phyloP scores from a whole-genome alignment of 805 yeast species.

The Candida railenensis region DNA sequence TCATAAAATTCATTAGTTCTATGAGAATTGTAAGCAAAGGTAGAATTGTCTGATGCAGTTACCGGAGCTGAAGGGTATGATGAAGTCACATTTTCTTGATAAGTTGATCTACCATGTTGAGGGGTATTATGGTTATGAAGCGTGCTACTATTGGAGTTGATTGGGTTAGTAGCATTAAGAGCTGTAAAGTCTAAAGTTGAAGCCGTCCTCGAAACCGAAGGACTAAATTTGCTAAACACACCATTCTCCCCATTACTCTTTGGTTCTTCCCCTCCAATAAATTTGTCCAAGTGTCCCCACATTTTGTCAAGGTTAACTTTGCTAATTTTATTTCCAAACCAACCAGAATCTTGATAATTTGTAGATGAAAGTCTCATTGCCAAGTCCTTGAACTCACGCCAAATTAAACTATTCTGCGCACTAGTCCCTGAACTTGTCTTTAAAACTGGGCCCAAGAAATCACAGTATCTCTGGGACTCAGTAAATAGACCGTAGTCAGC shows the following conservation, averaged over 20 bases:
- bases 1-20: not conserved
- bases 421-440: constrained; percentile 12
- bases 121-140: constrained; percentile 8
- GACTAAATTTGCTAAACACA: constrained; percentile 70
- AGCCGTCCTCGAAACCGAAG: constrained; percentile 59
- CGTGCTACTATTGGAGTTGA: not conserved
- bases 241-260: constrained; percentile 44
- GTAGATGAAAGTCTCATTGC: constrained; percentile 47
- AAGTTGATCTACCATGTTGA: constrained; percentile 4
- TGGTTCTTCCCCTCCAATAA: constrained; percentile 77
- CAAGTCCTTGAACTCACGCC: constrained; percentile 35
- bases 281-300: constrained; percentile 88
- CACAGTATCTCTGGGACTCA: constrained; percentile 66
- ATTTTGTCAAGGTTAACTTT: constrained; percentile 75
- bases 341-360: constrained; percentile 49
- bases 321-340: constrained; percentile 61
- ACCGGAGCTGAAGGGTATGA: constrained; percentile 4
- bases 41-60: constrained; percentile 6
- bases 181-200: constrained; percentile 38
- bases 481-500: constrained; percentile 63
- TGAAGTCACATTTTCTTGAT: not conserved
- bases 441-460: constrained; percentile 38
- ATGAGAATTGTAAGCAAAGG: not conserved
- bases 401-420: constrained; percentile 9
- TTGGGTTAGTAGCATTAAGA: constrained; percentile 2